Percentiles rank a stretch among this genome's conserved stretches.
phyloP scores from a whole-genome alignment of 2,329 filamentous ascomycete species.

The Aspergillus clavatus region DNA sequence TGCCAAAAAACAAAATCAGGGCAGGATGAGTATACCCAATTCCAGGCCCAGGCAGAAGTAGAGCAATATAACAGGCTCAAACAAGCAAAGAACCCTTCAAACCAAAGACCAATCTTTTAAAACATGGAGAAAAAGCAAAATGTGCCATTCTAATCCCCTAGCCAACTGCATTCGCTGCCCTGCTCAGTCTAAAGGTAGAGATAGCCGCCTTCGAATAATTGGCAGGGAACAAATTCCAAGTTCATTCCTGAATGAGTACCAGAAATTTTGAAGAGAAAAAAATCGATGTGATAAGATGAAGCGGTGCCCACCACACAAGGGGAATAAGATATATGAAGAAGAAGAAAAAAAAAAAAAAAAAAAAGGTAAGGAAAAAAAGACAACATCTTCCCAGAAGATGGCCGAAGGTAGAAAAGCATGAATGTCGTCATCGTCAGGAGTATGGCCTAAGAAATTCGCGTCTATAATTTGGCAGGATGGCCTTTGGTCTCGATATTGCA shows the following conservation, averaged over 20 bases:
- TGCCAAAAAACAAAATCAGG: not conserved
- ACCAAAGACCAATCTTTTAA: constrained; percentile 7
- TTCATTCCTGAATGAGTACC: not conserved
- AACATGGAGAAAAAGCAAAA: constrained; percentile 3
- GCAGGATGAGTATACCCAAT: not conserved
- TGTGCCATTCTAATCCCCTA: constrained; percentile 18
- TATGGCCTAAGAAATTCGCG: not conserved
- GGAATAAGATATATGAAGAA: constrained; percentile 3
- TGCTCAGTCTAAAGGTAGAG: constrained; percentile 22
- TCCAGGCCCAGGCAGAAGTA: not conserved
- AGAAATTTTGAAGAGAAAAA: not conserved
- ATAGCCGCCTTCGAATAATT: constrained; percentile 11
- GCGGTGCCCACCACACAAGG: not conserved
- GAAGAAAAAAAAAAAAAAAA: constrained; percentile 4
- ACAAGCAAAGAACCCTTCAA: constrained; percentile 4
- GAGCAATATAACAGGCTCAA: not conserved
- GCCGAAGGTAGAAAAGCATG: constrained; percentile 1
- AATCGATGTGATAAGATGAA: not conserved
- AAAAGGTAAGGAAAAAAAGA: constrained; percentile 5
- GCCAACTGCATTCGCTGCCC: constrained; percentile 11
- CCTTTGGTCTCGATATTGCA: no score
- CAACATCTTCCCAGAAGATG: constrained; percentile 4
- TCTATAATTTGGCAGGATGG: not conserved
- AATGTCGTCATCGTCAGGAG: not conserved
- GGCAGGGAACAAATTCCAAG: constrained; percentile 2